Percentiles rank a stretch among this genome's conserved stretches.
Conservation (phyloP, 2,329 filamentous ascomycete genomes). For the Aureobasidium sp. region DNA sequence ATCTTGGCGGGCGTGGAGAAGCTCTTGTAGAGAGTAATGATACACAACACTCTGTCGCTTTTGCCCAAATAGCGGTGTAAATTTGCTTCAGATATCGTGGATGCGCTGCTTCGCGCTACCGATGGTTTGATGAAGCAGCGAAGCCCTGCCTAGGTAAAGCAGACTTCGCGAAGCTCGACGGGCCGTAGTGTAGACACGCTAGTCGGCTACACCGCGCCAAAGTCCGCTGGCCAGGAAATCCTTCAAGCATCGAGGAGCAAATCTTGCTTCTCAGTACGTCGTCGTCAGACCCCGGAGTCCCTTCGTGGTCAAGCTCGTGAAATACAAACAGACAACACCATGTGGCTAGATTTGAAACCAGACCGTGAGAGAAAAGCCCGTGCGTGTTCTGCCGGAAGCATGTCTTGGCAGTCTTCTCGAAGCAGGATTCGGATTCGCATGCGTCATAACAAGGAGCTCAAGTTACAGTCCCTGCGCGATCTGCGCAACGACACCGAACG, state of each 20-base stretch:
- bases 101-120: background rate
- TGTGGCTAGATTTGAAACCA: background rate
- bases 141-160: background rate
- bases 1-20: background rate
- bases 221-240: background rate
- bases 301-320: background rate
- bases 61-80: background rate
- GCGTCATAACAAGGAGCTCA: background rate
- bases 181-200: background rate
- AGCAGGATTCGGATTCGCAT: background rate
- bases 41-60: background rate
- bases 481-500: background rate
- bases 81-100: background rate
- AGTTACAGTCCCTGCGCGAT: background rate
- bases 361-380: background rate
- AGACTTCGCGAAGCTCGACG: background rate
- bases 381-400: background rate
- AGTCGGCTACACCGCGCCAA: background rate
- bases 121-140: background rate
- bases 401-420: background rate
- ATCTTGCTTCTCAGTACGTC: background rate
- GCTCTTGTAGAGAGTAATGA: background rate
- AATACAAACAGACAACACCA: background rate
- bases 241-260: background rate
- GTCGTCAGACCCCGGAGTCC: background rate